phyloP scores from a whole-genome alignment of 2,329 filamentous ascomycete species.

The Hymenotorrendiella dingleyae region DNA sequence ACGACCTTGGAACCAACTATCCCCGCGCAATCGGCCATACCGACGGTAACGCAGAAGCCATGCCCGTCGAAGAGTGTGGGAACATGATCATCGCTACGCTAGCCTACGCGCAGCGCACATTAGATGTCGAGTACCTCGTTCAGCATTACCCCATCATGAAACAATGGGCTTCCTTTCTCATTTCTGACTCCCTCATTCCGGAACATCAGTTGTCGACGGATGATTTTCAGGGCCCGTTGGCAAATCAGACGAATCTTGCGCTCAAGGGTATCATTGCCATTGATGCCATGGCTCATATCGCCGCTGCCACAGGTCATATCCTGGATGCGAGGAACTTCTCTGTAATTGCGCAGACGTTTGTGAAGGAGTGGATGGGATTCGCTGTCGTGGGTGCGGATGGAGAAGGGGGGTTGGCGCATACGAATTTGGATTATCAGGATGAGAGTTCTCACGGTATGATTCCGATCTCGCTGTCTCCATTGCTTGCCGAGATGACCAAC shows the following conservation, averaged over 20 bases:
- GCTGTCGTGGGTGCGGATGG: constrained; percentile 55
- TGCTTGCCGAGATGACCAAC: neutral
- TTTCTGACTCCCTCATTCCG: constrained; percentile 68
- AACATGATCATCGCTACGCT: constrained; percentile 81
- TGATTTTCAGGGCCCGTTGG: constrained; percentile 74
- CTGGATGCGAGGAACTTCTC: constrained; percentile 55
- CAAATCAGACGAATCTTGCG: constrained; percentile 75
- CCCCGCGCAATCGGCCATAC: constrained; percentile 65
- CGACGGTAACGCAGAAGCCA: constrained; percentile 65
- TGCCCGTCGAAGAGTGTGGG: constrained; percentile 74
- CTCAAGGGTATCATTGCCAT: constrained; percentile 81
- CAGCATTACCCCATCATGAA: constrained; percentile 67
- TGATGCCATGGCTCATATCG: constrained; percentile 70
- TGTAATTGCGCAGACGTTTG: constrained; percentile 60
- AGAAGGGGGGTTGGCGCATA: constrained; percentile 55
- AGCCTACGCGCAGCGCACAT: constrained; percentile 55
- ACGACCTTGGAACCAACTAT: constrained; percentile 66
- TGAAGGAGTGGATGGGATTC: constrained; percentile 65
- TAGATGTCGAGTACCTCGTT: constrained; percentile 49
- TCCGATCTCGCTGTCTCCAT: neutral
- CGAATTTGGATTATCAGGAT: constrained; percentile 75
- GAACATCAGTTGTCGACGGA: constrained; percentile 75
- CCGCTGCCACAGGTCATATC: constrained; percentile 52
- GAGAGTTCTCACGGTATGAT: constrained; percentile 32
- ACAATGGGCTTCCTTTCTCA: constrained; percentile 73